Conservation (phyloP, 2,329 filamentous ascomycete genomes). For the Clarireedia paspali region DNA sequence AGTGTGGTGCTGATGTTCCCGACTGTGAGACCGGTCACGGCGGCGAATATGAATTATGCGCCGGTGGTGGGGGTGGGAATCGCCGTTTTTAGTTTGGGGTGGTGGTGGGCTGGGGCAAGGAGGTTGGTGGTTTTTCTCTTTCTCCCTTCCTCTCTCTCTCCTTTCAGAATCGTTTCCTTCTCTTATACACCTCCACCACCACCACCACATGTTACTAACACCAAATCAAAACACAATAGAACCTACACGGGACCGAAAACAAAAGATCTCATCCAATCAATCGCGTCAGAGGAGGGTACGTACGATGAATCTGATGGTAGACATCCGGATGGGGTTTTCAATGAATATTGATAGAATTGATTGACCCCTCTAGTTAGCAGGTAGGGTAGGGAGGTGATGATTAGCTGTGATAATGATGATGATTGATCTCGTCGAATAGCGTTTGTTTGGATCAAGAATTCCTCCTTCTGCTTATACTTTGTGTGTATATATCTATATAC, state of each 20-base stretch:
- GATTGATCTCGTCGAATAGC: neutral
- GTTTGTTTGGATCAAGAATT: no score
- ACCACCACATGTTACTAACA: no score
- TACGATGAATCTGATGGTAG: neutral
- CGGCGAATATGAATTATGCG: conserved; percentile 44
- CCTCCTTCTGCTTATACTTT: no score
- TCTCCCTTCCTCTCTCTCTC: no score
- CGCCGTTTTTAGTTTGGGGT: conserved; percentile 40
- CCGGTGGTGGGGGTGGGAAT: conserved; percentile 39
- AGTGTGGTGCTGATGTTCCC: conserved; percentile 52
- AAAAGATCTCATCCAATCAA: conserved; percentile 5
- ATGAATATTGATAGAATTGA: neutral
- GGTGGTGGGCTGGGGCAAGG: conserved; percentile 35
- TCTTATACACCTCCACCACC: no score
- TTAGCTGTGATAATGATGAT: neutral
- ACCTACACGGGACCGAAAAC: conserved; percentile 7
- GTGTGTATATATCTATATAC: no score
- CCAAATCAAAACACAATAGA: neutral
- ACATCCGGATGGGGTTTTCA: neutral
- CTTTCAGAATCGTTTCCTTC: neutral
- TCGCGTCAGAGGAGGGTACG: neutral
- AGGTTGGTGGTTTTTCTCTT: conserved; percentile 10
- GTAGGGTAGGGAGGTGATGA: neutral
- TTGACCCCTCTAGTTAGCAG: no score
- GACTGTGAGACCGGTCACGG: conserved; percentile 38